Base-by-base conservation (phyloP, 495 filamentous ascomycete genomes). In the Penicillium longicatenatum region DNA sequence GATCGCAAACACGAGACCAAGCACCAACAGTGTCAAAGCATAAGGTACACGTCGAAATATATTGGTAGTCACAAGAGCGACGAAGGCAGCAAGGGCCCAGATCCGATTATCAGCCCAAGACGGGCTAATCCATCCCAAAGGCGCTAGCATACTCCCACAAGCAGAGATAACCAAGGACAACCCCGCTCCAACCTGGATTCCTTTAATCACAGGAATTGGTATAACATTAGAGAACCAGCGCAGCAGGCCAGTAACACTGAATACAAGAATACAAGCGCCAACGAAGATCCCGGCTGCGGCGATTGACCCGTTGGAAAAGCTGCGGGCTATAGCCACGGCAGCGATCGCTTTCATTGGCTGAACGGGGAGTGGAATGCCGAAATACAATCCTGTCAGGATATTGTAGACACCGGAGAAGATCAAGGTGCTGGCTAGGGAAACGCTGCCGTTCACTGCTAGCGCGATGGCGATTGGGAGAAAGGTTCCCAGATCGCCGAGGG, bases 281-380 rank as follows among this genome's bases (percentile, higher is more conserved):
- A 94, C 90, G 42, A 91, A 87, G 51, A 92, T 76, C 5, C 93
- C 93, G 3, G 92, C 89, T 0, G 90, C 88, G 20, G 90, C 83
- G 49, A 88, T 93, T 57, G 88, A 82, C 53, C 80, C 82, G 21
- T 84, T 74, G 11, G 79, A 80, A 63, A 91, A 86, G 41, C 73
- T 75, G 24, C 81, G 80, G 11, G 87, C 82, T 48, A 98, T 88
- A 14, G 92, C 89, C 0, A 96, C 86, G 0, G 93, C 88, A 39
- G 92, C 92, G 57, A 98, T 93, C 17, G 93, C 93, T 76, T 95
- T 92, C 89, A 94, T 91, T 11, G 90, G 90, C 71, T 93, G 90
- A 0, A 96, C 90, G 0, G 92, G 92, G 0, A 96, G 69, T 0
- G 92, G 92, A 21, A 97, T 86, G 10, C 93, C 93, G 65, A 96